These are phyloP conservation scores for Coemansia sp. DNA, from an alignment of 192 early-diverging fungal species.

Conservation along the genomic window DNA sequence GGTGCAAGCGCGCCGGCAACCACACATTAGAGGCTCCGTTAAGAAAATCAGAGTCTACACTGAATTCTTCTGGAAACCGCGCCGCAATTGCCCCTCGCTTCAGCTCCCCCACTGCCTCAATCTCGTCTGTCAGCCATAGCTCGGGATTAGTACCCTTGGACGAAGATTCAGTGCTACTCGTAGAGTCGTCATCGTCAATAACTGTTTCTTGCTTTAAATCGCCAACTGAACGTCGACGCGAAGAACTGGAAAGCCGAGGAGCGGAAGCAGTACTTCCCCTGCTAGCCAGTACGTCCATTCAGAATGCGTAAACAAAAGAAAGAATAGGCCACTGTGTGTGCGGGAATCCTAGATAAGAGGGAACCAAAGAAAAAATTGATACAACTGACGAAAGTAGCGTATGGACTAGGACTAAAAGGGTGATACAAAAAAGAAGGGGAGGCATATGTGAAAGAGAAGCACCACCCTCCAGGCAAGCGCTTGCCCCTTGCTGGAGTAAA, in stretches of 20 bases:
- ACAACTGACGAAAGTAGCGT: too few species aligned
- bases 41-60: constrained; percentile 44
- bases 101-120: constrained; percentile 51
- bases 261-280: not conserved
- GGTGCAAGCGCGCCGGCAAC: constrained; percentile 58
- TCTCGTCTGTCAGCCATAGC: constrained; percentile 41
- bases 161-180: not conserved
- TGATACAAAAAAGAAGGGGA: too few species aligned
- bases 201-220: constrained; percentile 6
- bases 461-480: too few species aligned
- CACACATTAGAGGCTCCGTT: constrained; percentile 50
- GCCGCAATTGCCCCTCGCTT: constrained; percentile 55
- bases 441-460: too few species aligned
- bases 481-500: too few species aligned
- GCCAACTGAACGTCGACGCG: constrained; percentile 15
- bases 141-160: constrained; percentile 3
- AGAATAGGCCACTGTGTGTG: not conserved
- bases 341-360: not conserved
- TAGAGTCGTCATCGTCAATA: not conserved
- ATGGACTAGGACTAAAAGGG: too few species aligned
- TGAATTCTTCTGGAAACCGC: constrained; percentile 56
- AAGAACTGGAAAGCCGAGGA: not conserved
- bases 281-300: not conserved
- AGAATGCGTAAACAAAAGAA: not conserved
- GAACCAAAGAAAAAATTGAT: not conserved